phyloP scores from a whole-genome alignment of 2,329 filamentous ascomycete genomes.

The Nannizzia gypsea region DNA sequence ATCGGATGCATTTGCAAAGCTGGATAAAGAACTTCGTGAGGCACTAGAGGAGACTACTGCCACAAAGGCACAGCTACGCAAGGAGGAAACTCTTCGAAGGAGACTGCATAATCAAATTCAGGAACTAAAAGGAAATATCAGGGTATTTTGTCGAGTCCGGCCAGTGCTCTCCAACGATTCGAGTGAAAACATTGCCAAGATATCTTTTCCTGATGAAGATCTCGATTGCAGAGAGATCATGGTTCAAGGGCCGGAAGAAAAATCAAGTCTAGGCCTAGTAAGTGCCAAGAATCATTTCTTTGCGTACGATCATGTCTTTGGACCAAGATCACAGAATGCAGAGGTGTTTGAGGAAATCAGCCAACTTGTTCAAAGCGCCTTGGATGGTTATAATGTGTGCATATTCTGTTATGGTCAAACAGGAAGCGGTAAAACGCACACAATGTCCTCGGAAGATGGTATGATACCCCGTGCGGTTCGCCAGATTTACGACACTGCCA shows the following conservation, averaged over 20 bases:
- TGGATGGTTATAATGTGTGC: conserved; percentile 97
- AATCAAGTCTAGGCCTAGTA: conserved; percentile 63
- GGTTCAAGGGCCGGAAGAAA: conserved; percentile 71
- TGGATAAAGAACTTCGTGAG: conserved; percentile 69
- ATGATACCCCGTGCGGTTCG: conserved; percentile 91
- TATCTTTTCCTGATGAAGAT: conserved; percentile 65
- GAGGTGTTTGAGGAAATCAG: conserved; percentile 94
- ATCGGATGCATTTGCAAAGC: conserved; percentile 69
- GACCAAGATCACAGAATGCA: conserved; percentile 61
- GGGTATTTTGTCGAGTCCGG: conserved; percentile 92
- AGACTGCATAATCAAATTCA: conserved; percentile 97
- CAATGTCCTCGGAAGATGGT: conserved; percentile 81
- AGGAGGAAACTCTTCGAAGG: conserved; percentile 78
- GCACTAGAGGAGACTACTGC: conserved; percentile 58
- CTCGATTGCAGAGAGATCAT: conserved; percentile 81
- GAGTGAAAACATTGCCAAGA: conserved; percentile 54
- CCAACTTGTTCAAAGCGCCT: conserved; percentile 86
- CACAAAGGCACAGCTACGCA: conserved; percentile 70
- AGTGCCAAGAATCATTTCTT: conserved; percentile 73
- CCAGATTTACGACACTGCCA: conserved; percentile 86
- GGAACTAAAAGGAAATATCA: conserved; percentile 94
- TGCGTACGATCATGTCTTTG: conserved; percentile 86
- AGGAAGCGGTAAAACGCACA: conserved; percentile 90
- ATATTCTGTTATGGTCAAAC: conserved; percentile 99
- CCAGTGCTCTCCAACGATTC: conserved; percentile 52